Evolutionary conservation across 768 basidiomycete species (phyloP), one percentile per base, ranked within the genome.

Genomic region (Cubamyces sp.): DNA sequence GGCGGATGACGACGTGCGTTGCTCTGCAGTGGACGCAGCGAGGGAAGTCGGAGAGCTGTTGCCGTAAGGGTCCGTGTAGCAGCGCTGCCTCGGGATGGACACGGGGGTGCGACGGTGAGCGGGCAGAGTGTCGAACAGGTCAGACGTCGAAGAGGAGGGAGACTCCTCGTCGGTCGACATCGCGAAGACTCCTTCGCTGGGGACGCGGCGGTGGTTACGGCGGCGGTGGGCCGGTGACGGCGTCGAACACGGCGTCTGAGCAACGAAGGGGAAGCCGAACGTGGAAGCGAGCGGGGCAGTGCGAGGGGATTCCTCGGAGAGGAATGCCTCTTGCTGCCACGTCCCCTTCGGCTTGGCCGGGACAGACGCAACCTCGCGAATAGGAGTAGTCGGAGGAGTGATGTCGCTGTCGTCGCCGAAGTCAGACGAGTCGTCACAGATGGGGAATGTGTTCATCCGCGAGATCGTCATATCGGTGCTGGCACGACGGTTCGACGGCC

Each of bases 101-200:
- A 61, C 64, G 3, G 64, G 58, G 28, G 45, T 58, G 48, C 51
- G 64, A 12, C 43, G 55, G 19, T 51, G 57, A 9, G 43, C 23
- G 1, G 43, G 52, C n/a, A 57, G 2, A 7, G 55, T 34, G 25
- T 62, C 52, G 52, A 60, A 62, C 18, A 76, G 77, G 65, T 79
- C 76, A 19, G 77, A 74, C 11, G 75, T 62, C 41, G 79, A 77
- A 50, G 75, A 80, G n/a, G 69, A 70, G 57, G 75, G 74, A 9
- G 81, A 79, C 63, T 85, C 87, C 70, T 90, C 89, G 64, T 91
- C 89, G 49, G 87, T 86, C 52, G 86, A 87, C 83, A 91, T 85
- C 70, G 79, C 73, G 73, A 91, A 91, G n/a, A 91, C 77, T 40
- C 87, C 86, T 51, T 91, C 90, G 70, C 87, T 90, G 8, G 90